phyloP scores from a whole-genome alignment of 1,139 yeast species.

The Blastobotrys arbuscula region DNA sequence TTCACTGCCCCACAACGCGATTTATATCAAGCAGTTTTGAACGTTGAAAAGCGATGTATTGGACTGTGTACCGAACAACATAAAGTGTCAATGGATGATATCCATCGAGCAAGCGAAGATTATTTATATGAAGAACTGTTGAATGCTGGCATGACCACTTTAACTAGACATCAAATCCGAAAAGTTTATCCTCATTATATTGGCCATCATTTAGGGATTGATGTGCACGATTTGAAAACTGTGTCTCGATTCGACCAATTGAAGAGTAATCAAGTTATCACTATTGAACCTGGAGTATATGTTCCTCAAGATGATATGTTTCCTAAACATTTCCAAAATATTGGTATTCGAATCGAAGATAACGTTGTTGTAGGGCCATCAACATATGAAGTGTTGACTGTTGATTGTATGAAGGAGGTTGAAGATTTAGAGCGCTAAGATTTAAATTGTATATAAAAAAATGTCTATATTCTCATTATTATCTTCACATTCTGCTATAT shows the following conservation, averaged over 20 bases:
- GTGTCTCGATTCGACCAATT: constrained; percentile 40
- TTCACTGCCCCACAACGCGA: constrained; percentile 79
- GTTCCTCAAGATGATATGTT: constrained; percentile 64
- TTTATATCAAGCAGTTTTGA: constrained; percentile 78
- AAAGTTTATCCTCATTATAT: constrained; percentile 84
- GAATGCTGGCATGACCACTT: constrained; percentile 58
- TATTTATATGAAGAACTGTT: constrained; percentile 57
- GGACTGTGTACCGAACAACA: constrained; percentile 51
- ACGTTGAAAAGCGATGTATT: constrained; percentile 76
- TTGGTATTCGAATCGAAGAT: constrained; percentile 94
- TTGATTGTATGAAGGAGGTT: constrained; percentile 80
- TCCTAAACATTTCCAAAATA: constrained; percentile 79
- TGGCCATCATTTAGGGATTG: constrained; percentile 93
- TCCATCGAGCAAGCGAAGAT: constrained; percentile 65
- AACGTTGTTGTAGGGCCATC: constrained; percentile 68
- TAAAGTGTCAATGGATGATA: constrained; percentile 59
- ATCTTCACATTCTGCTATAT: not conserved
- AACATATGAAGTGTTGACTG: constrained; percentile 58
- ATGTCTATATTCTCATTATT: not conserved
- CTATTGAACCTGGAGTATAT: constrained; percentile 93
- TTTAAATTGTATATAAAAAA: constrained; percentile 12
- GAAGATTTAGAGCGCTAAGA: constrained; percentile 55
- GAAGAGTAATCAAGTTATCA: constrained; percentile 49
- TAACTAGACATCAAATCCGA: constrained; percentile 29
- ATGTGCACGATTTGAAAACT: constrained; percentile 75